Evolutionary conservation across 2,329 filamentous ascomycete genomes (phyloP), one percentile per base, ranked within the genome.

Genomic region (Catunica adiposa): DNA sequence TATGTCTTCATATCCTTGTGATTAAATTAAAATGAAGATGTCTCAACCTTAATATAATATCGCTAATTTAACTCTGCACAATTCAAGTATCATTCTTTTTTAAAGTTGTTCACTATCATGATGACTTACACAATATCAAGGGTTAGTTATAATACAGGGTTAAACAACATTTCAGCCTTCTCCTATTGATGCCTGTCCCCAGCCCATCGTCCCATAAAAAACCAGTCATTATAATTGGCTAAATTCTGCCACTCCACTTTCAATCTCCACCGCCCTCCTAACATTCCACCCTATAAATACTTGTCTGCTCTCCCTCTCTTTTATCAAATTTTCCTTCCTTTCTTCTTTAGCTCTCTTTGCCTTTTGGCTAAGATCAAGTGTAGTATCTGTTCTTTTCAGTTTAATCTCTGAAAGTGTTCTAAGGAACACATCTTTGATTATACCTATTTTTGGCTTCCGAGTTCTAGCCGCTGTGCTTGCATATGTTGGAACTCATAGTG

Each of bases 331-430:
- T 86, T 70, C 67, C 20, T 70, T 57, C 51, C 47, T 57, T 59
- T 59, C 54, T 57, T 59, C 58, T 59, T 59, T 31, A 59, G 58
- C 58, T 59, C 58, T 59, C 58, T 59, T 59, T 59, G 58, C 58
- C 73, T 74, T 76, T 76, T 80, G 76, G 80, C 80, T 86, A 85
- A 87, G 84, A 88, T 88, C 84, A 88, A 87, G 83, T 88, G 84
- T 87, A 88, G 84, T 88, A 88, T 86, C 84, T 88, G 84, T 89
- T 89, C 85, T 89, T 89, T 86, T 87, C 83, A 89, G 85, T 88
- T 89, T 89, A 89, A 89, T 88, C 82, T 84, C 85, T 89, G 84
- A 84, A 86, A 88, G 78, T 77, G 75, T 74, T 75, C 80, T 78
- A 85, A 73, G 76, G 80, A 75, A 74, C 73, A 74, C 75, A 79